Conservation (phyloP, 2,329 filamentous ascomycete species). For the Xylariaceae sp. region DNA sequence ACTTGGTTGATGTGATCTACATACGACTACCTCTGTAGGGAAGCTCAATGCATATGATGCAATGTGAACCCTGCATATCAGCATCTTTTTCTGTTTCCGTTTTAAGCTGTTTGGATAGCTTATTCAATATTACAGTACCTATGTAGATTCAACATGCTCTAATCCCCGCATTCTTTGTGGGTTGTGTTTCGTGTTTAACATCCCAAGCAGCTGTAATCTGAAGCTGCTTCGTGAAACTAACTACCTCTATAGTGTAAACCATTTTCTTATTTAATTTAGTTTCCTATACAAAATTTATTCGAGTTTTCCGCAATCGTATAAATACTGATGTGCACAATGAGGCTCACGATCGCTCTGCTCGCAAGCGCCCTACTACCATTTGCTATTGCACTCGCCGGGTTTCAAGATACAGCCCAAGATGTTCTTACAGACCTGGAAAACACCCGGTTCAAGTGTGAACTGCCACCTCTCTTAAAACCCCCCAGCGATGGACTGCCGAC, state of each 20-base stretch:
- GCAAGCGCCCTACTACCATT: slow-evolving; percentile 29
- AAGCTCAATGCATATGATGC: slow-evolving; percentile 32
- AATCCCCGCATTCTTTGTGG: no score
- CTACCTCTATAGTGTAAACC: no score
- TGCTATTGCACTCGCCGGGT: slow-evolving; percentile 24
- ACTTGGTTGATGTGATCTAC: not conserved
- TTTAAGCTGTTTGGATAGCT: not conserved
- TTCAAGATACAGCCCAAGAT: slow-evolving; percentile 25
- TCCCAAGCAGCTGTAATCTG: no score
- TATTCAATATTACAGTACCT: not conserved
- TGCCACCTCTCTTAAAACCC: slow-evolving; percentile 39
- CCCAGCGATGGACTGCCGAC: slow-evolving; percentile 41
- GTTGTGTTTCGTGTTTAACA: no score
- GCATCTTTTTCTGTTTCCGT: slow-evolving; percentile 1
- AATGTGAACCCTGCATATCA: slow-evolving; percentile 35
- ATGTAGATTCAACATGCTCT: no score
- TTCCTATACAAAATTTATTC: no score
- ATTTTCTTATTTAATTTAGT: no score
- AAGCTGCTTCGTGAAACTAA: not conserved
- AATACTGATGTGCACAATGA: slow-evolving; percentile 25
- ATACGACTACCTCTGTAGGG: slow-evolving; percentile 15
- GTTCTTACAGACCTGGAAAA: slow-evolving; percentile 21
- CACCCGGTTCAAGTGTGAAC: slow-evolving; percentile 39
- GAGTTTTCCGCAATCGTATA: not conserved
- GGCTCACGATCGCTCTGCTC: slow-evolving; percentile 30